Conservation (phyloP, 495 filamentous ascomycete genomes). For the Cercophora sp. region DNA sequence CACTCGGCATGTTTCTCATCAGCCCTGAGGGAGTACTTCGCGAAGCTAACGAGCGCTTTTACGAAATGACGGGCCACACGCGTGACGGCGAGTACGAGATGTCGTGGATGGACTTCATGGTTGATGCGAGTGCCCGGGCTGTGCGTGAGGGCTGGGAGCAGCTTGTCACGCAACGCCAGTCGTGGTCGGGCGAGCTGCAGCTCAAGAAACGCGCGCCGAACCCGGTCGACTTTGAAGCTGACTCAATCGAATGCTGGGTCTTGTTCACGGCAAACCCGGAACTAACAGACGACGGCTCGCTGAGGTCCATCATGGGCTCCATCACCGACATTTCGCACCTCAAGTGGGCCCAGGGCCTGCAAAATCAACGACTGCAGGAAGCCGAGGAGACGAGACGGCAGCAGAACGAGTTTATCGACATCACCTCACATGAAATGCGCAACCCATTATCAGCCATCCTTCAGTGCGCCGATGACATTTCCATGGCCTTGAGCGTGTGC, state of each 20-base stretch:
- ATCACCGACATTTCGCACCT: slow-evolving; percentile 49
- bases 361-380: slow-evolving; percentile 52
- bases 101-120: slow-evolving; percentile 26
- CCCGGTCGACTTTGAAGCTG: slow-evolving; percentile 30
- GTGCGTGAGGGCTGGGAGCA: slow-evolving; percentile 59
- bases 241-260: slow-evolving; percentile 57
- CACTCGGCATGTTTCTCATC: slow-evolving; percentile 35
- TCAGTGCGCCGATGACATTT: slow-evolving; percentile 66
- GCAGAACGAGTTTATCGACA: slow-evolving; percentile 72
- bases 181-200: slow-evolving; percentile 57
- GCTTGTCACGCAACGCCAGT: slow-evolving; percentile 45
- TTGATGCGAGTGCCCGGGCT: slow-evolving; percentile 45
- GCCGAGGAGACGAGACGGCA: slow-evolving; percentile 55
- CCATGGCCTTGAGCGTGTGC: slow-evolving; percentile 43
- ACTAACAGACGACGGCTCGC: slow-evolving; percentile 43
- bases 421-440: slow-evolving; percentile 71
- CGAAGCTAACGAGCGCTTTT: slow-evolving; percentile 34
- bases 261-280: slow-evolving; percentile 61
- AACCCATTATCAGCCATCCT: slow-evolving; percentile 69
- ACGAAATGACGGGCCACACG: slow-evolving; percentile 32
- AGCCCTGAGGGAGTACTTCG: slow-evolving; percentile 30
- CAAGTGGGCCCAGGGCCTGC: slow-evolving; percentile 53
- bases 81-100: slow-evolving; percentile 28
- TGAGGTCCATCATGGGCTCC: slow-evolving; percentile 62
- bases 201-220: slow-evolving; percentile 56